Base-by-base conservation (phyloP, 2,329 filamentous ascomycete genomes). In the Leptographium flavum region DNA sequence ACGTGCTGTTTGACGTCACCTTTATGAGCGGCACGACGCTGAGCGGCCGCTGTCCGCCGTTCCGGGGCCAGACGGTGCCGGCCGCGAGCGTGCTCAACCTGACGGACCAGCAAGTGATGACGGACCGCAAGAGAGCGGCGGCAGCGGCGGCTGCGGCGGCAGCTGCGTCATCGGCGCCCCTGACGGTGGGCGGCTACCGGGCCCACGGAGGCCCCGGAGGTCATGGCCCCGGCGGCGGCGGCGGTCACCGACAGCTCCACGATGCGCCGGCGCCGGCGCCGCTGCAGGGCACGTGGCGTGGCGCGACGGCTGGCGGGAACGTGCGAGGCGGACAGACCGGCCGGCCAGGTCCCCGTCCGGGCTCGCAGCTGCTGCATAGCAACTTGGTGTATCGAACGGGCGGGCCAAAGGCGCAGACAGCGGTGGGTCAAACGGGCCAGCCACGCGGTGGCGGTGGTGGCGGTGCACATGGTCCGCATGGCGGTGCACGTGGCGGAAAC, bases 11-110 rank as follows among this genome's bases (percentile, higher is more conserved):
- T 63, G 93, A 98, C 60, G 76, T 78, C 13, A 83, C 87, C 0
- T 98, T 98, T 63, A 96, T 98, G 88, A 94, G 87, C 57, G 92
- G 92, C 50, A 95, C 88, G 2, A 92, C 85, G 0, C 73, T 98
- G 15, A 84, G 86, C 48, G 87, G 88, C 46, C 81, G 92, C 48
- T 94, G 90, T 58, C 87, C 87, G 23, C 80, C 86, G 32, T 98
- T 98, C 77, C 79, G 90, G 31, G 92, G 92, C 43, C 88, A 92
- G 60, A 95, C 92, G 0, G 87, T 98, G 4, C 78, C 87, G 2
- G 76, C 82, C 7, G 83, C 83, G n/a, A 83, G 85, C 1, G 87
- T 96, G 2, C 73, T 98, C 30, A 98, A 98, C 63, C 69, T 94
- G 46, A 81, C 81, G 2, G 71, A 88, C 57, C 81, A 76, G 54